Base-by-base conservation (phyloP, 108 stramenopile genomes). In the Cyclostephanos invisitatus region DNA sequence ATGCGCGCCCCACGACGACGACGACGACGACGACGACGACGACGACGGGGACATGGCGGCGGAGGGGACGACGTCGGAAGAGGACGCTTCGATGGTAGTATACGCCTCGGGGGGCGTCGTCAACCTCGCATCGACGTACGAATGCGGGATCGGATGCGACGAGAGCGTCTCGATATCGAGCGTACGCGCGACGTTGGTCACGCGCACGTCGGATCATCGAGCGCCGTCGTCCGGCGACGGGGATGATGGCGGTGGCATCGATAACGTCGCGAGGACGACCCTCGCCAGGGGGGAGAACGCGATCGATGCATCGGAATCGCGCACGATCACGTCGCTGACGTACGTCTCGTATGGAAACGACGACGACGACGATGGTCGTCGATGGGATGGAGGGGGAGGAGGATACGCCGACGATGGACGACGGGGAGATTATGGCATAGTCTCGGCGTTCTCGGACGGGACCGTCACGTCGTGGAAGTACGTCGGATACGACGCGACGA, bases 371-470 rank as follows among this genome's bases (percentile, higher is more conserved):
- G 29, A 57, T 32, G 24, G 18, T 25, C 53, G 20, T 48, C 32
- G 37, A n/a, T 17, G 14, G 6, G 20, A 20, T 7, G n/a, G 63
- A 25, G 36, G 42, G 9, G 36, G 58, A 38, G 3, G 37, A 27
- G 6, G 28, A n/a, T n/a, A n/a, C n/a, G n/a, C n/a, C n/a, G n/a
- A 35, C 21, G 15, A 22, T 2, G 18, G 28, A 21, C 7, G n/a
- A 7, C 57, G 50, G 60, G 76, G 69, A 2, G 15, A 36, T 2
- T 64, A 59, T 60, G 76, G 76, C 4, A 70, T 87, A 37, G 68
- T 79, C 18, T 82, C 84, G 49, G 91, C 87, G 25, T 91, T 88
- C 69, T 86, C 92, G 42, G 87, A 93, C 81, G 92, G 92, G n/a
- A 89, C 83, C 3, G 60, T 93, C 28, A 84, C 86, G 25, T 77